Conservation (phyloP, 2,329 filamentous ascomycete genomes). For the Neoarthrinium moseri region DNA sequence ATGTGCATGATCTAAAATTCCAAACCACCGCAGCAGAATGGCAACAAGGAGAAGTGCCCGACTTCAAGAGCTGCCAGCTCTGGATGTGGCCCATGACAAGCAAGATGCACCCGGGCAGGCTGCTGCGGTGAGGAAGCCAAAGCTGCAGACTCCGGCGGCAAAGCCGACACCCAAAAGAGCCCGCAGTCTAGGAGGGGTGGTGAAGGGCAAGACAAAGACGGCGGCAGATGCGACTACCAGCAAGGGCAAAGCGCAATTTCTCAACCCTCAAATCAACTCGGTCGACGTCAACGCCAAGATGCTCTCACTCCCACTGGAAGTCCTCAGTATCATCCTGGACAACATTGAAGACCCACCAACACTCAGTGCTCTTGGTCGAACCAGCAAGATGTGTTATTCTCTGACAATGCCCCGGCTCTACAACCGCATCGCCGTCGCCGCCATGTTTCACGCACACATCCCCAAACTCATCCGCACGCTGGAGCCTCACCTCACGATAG, state of each 20-base stretch:
- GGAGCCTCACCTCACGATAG: conserved; percentile 9
- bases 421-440: conserved; percentile 1
- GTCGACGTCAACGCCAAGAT: not conserved
- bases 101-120: not conserved
- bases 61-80: not conserved
- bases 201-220: not conserved
- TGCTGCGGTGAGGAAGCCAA: not conserved
- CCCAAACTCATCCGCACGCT: conserved; percentile 11
- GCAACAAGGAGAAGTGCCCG: conserved; percentile 1
- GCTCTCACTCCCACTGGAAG: conserved; percentile 5
- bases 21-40: too few species aligned
- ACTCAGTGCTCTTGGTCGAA: conserved; percentile 4
- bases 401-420: conserved; percentile 10
- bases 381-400: conserved; percentile 6
- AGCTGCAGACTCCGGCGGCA: not conserved
- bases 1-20: too few species aligned
- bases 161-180: not conserved
- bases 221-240: not conserved
- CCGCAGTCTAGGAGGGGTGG: not conserved
- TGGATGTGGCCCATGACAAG: not conserved
- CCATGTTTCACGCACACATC: conserved; percentile 10
- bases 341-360: not conserved
- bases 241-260: not conserved
- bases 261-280: not conserved
- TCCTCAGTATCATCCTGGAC: conserved; percentile 7